These are phyloP conservation scores for Raffaelea ambrosiae DNA, from an alignment of 2,329 filamentous ascomycete genomes.

Conservation along the genomic window DNA sequence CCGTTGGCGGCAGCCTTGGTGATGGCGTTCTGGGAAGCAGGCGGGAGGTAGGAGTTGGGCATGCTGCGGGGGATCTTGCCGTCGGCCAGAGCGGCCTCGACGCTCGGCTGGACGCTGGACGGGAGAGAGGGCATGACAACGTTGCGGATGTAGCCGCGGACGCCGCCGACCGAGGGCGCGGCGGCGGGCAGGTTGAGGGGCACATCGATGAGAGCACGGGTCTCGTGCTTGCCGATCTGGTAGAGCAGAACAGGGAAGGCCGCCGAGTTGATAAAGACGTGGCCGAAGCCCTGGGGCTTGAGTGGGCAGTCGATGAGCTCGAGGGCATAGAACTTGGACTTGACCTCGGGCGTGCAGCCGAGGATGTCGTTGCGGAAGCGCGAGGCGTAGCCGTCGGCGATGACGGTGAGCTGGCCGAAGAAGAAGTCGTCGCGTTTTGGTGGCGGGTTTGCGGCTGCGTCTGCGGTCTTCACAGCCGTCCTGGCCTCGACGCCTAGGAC, in stretches of 20 bases:
- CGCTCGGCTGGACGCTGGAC: conserved; percentile 59
- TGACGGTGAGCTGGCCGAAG: conserved; percentile 80
- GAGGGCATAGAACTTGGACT: conserved; percentile 86
- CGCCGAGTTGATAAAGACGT: conserved; percentile 71
- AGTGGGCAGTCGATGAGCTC: conserved; percentile 84
- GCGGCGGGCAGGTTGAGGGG: conserved; percentile 70
- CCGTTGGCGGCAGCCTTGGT: conserved; percentile 54
- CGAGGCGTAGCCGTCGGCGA: conserved; percentile 87
- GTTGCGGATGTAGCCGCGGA: conserved; percentile 75
- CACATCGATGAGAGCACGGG: conserved; percentile 80
- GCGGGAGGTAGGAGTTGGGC: conserved; percentile 92
- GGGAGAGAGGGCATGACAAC: conserved; percentile 70
- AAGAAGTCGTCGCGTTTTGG: conserved; percentile 53
- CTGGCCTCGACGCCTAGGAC: conserved; percentile 75
- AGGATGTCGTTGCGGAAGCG: conserved; percentile 82
- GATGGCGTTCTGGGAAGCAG: conserved; percentile 24
- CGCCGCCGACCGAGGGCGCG: conserved; percentile 65
- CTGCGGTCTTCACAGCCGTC: conserved; percentile 50
- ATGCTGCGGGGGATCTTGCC: conserved; percentile 73
- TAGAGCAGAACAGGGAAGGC: conserved; percentile 78
- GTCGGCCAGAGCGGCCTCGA: conserved; percentile 66
- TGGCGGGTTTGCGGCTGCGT: conserved; percentile 17
- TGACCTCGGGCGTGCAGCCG: conserved; percentile 55
- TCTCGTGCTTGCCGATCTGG: conserved; percentile 94
- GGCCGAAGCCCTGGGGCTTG: conserved; percentile 67